Percentiles rank a stretch among this genome's conserved stretches.
Evolutionary conservation across 768 basidiomycete genomes (phyloP).

Genomic region (Kwoniella dejecticola): DNA sequence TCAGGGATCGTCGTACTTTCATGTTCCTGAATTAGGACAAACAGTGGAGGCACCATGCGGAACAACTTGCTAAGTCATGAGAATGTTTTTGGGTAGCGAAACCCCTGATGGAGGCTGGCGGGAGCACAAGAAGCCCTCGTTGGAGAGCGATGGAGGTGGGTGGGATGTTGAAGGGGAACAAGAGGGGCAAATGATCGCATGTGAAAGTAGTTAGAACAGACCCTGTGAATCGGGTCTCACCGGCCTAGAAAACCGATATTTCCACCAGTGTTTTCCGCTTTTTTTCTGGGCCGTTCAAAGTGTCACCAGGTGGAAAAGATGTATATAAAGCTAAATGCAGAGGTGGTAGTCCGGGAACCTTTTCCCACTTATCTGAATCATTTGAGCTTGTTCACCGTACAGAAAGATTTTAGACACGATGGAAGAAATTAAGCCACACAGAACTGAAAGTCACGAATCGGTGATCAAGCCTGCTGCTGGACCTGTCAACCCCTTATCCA

Average conservation of each 20-base stretch:
- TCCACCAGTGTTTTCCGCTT: not conserved
- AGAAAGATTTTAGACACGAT: not conserved
- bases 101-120: too few relatives aligned
- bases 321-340: not conserved
- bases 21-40: not conserved
- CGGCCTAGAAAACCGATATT: not conserved
- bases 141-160: too few relatives aligned
- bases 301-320: not conserved
- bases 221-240: not conserved
- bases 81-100: too few relatives aligned
- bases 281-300: not conserved
- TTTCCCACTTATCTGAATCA: not conserved
- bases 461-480: conserved; percentile 8
- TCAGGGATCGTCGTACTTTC: not conserved
- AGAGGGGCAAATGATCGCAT: not conserved
- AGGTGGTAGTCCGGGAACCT: not conserved
- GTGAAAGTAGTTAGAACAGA: not conserved
- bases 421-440: conserved; percentile 6
- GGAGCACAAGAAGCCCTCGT: too few relatives aligned
- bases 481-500: not conserved
- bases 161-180: not conserved
- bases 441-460: conserved; percentile 6
- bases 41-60: not conserved
- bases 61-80: too few relatives aligned
- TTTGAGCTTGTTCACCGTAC: not conserved